Evolutionary conservation across 805 yeast genomes (phyloP).

Genomic region (Cyberlindnera petersonii): DNA sequence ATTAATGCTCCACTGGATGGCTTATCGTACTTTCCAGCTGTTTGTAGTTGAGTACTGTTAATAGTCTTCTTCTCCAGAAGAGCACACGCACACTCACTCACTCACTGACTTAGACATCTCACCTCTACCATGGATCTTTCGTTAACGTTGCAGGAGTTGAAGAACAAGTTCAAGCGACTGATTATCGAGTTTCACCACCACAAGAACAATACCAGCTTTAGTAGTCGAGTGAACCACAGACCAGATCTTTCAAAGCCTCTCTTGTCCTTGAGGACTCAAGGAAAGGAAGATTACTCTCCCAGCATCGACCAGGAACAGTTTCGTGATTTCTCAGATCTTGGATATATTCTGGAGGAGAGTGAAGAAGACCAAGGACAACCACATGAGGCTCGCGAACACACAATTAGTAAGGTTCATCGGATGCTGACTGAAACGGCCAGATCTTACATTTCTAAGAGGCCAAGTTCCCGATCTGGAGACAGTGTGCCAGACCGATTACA

Average conservation of each 20-base stretch:
- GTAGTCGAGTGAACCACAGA: slow-evolving; percentile 37
- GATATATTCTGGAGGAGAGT: neutral
- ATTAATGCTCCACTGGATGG: no score
- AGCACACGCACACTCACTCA: no score
- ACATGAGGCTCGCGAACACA: neutral
- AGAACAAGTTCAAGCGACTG: slow-evolving; percentile 33
- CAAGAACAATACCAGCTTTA: slow-evolving; percentile 36
- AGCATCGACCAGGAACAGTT: slow-evolving; percentile 6
- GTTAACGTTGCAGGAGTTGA: slow-evolving; percentile 23
- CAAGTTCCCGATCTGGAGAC: neutral
- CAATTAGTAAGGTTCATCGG: neutral
- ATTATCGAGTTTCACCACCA: slow-evolving; percentile 34
- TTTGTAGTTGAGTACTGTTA: no score
- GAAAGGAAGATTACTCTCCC: neutral
- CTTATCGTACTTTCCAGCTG: no score
- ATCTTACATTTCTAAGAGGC: neutral
- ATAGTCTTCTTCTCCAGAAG: no score
- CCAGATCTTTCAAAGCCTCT: slow-evolving; percentile 33
- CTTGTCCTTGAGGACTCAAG: slow-evolving; percentile 34
- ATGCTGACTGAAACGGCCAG: slow-evolving; percentile 6
- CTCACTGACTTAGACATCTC: no score
- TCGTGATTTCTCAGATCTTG: slow-evolving; percentile 9
- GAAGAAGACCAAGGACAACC: neutral
- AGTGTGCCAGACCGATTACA: no score
- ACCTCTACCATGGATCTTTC: no score